Base-by-base conservation (phyloP, 768 basidiomycete species). In the Phaeolepiota aurea region DNA sequence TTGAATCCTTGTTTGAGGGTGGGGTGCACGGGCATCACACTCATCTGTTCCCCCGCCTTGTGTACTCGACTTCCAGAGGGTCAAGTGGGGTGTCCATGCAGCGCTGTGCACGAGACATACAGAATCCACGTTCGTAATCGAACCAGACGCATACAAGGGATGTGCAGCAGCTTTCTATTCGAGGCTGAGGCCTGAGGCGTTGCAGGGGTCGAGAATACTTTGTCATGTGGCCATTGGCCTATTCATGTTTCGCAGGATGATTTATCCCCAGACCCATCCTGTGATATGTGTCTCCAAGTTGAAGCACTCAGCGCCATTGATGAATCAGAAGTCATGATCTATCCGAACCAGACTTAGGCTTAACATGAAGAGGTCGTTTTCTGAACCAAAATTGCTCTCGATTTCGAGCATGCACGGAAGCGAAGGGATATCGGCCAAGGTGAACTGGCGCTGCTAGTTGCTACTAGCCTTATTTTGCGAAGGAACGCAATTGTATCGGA, bases 311-410 rank as follows among this genome's bases (percentile, higher is more conserved):
- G 62, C 2, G 66, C 63, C 0, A 71, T 47, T 14, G 79, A 54
- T 1, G 70, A 60, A 13, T 63, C 61, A 1, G 71, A 62, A 79
- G 65, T 66, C 69, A 74, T 1, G 76, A 72, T 52, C 79, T 80
- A 16, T 77, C 78, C 0, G 77, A 72, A 2, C 78, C 79, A 2
- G 78, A 76, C 2, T 78, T 65, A 5, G 78, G 77, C 4, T 74
- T n/a, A 79, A 56, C 10, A 80, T 42, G 50, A 76, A 60, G 4
- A 81, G 53, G 42, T 77, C 70, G 25, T 46, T 54, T 1, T 58
- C 55, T 10, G 54, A 46, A 4, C 49, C 54, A 1, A 71, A 49
- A 1, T 45, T 47, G 1, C 74, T 74, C 45, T 69, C 65, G 20
- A 74, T 54, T 36, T 67, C 66, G 41, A 73, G 46, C 10, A 67